Evolutionary conservation across 23 red algal genomes (phyloP), one percentile per base, ranked within the genome.

Genomic region (Cyanidioschyzon merolae): DNA sequence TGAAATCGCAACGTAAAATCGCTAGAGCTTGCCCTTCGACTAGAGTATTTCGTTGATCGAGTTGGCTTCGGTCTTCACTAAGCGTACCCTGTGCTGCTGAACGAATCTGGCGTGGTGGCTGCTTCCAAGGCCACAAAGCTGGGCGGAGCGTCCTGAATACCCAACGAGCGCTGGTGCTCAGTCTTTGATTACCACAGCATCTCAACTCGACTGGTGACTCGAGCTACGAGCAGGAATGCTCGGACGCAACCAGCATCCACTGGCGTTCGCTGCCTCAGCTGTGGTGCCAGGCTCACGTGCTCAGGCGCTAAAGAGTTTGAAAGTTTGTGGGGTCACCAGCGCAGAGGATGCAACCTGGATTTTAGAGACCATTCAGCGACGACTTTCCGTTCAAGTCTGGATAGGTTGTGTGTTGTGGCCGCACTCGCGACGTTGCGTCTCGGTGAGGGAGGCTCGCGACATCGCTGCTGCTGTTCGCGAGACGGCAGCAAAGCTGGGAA

Each of bases 321-420:
- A 91, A 40, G 79, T 91, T 24, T 91, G 89, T 59, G 89, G 67
- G 1, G 77, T 91, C 21, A 79, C 82, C 1, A 50, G 54, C 37
- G 57, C 89, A 2, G 54, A 82, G n/a, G 89, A 91, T 58, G 89
- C 89, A 2, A 31, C 58, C 32, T 58, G 84, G 54, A 39, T 86
- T 12, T 35, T 75, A 0, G 50, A 71, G 29, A 71, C 63, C 3
- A 35, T 35, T 17, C 32, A 35, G n/a, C n/a, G 7, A 3, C 63
- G 74, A 0, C 37, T 81, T 26, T 39, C 58, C 37, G 54, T 41
- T 17, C 15, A 84, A 29, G 74, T 91, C 31, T 41, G 85, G 40
- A 68, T 91, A 59, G 89, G 89, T n/a, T 82, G 76, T 37, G 79
- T 91, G 77, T 45, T 91, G 17, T 91, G 89, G 89, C 75, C 82